Base-by-base conservation (phyloP, 257 asterid species). In the Scutellaria baicalensis region DNA sequence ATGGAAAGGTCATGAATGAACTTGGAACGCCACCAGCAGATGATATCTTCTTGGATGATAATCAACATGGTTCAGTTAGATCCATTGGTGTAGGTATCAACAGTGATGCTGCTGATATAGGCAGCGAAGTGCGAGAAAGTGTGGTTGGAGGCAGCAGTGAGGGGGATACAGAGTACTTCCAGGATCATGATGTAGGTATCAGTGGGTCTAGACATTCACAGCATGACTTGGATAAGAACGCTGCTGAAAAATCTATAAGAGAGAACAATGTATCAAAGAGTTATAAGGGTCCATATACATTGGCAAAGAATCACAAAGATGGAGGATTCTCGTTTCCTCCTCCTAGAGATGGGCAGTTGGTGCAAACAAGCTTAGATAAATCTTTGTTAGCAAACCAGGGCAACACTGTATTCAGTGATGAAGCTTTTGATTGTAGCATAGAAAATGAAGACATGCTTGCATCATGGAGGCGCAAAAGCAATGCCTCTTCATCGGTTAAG, bases 61-160 rank as follows among this genome's bases (percentile, higher is more conserved):
- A 91, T 80, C 97, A 86, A 59, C 97, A 94, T 6, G 93, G 97
- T 74, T 94, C 99, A 6, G 97, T 94, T 66, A 83, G 99, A 78
- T 94, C 99, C n/a, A 94, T 94, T 76, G 99, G 99, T 31, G 99
- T 94, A 27, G 97, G 99, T 66, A 88, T 94, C 69, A 94, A 84
- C 76, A 89, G 95, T 70, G 97, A 94, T 80, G 93, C 85, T 74
- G 99, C 99, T 64, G 96, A 91, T 52, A 75, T 93, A 35, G 97
- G 97, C 69, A 90, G 97, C 68, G 97, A 93, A 81, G 88, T 85
- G 69, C 82, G 89, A 73, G 95, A 87, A 68, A 87, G 96, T 79
- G 81, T 93, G 86, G 85, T 90, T 71, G 98, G 96, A 66, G 97
- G 95, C 69, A 93, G 95, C 81, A 90, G 90, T 75, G 97, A 91